A percentile compares a stretch with the other conserved stretches of the same genome.
These are phyloP conservation scores for Oxyria digyna DNA, from an alignment of 148 eudicot genomes.

Conservation along the genomic window DNA sequence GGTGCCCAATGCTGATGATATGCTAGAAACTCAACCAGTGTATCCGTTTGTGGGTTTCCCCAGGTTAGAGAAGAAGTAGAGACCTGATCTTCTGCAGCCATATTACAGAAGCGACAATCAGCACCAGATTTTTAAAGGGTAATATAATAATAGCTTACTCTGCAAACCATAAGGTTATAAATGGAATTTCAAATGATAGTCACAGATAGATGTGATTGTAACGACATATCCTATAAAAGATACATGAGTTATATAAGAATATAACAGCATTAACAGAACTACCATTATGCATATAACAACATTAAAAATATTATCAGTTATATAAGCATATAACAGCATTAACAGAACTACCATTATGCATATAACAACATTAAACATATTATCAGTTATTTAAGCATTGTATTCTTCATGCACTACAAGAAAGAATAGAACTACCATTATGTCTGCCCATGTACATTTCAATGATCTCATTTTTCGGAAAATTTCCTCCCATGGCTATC, in stretches of 20 bases:
- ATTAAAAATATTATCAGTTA: background rate
- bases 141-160: background rate
- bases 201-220: background rate
- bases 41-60: constrained; percentile 60
- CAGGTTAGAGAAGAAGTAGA: constrained; percentile 34
- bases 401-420: background rate
- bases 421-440: constrained; percentile 13
- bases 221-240: too few species aligned
- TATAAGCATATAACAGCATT: too few species aligned
- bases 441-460: constrained; percentile 41
- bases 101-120: background rate
- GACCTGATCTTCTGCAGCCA: constrained; percentile 32
- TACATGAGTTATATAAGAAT: too few species aligned
- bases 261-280: too few species aligned
- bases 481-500: constrained; percentile 53
- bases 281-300: background rate
- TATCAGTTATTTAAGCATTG: background rate
- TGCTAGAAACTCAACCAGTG: constrained; percentile 54
- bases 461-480: constrained; percentile 50
- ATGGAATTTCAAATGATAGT: background rate
- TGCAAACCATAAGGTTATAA: background rate
- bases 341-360: too few species aligned
- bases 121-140: background rate
- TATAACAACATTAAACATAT: background rate
- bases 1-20: constrained; percentile 78